Conservation (phyloP, 345 rosid species). For the Limnanthes douglasii region DNA sequence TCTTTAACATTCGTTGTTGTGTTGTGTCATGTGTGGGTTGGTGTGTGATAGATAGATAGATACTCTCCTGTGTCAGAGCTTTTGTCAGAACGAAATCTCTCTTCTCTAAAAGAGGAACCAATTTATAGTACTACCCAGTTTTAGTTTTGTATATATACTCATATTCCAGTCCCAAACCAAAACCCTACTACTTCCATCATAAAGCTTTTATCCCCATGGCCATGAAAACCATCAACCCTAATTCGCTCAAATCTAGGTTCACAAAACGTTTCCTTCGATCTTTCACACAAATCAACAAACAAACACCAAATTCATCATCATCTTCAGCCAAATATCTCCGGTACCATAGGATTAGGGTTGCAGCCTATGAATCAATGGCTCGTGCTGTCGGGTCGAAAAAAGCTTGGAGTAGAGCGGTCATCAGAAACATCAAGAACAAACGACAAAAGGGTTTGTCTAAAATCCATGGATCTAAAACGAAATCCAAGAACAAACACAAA, state of each 20-base stretch:
- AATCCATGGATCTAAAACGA: no score
- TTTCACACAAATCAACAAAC: slow-evolving; percentile 14
- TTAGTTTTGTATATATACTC: background rate
- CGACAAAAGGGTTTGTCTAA: no score
- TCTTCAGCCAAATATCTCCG: slow-evolving; percentile 9
- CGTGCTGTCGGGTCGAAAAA: slow-evolving; percentile 26
- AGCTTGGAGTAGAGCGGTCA: slow-evolving; percentile 35
- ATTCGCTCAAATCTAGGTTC: slow-evolving; percentile 25
- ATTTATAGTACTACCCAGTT: slow-evolving; percentile 5
- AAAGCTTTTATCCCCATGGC: no score
- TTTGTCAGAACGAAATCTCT: slow-evolving; percentile 5
- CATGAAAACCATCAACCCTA: no score
- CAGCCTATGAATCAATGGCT: slow-evolving; percentile 45
- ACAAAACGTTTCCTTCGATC: slow-evolving; percentile 26
- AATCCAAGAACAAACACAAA: no score
- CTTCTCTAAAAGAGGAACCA: slow-evolving; percentile 18
- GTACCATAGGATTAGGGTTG: slow-evolving; percentile 21
- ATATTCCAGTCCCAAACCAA: background rate
- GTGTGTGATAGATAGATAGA: slow-evolving; percentile 10
- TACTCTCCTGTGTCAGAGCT: slow-evolving; percentile 16
- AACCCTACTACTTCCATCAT: slow-evolving; percentile 13
- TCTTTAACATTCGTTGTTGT: no score
- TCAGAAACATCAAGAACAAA: slow-evolving; percentile 15
- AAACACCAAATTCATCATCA: background rate
- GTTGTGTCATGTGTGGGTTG: slow-evolving; percentile 4